Evolutionary conservation across 306 rosid species (phyloP).

Genomic region (Crotalaria pallida): DNA sequence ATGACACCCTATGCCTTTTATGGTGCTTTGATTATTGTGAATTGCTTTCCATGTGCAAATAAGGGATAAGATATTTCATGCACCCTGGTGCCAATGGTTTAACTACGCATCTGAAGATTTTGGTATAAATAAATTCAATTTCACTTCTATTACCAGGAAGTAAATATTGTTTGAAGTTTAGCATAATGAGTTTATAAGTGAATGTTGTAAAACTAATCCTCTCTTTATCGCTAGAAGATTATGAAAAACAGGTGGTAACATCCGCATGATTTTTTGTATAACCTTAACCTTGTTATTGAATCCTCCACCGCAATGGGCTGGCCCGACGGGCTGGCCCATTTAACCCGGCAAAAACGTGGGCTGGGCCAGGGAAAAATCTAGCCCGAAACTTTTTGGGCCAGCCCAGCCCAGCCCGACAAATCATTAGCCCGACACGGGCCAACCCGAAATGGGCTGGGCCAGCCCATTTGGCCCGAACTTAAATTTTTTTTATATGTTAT

Average conservation of each 20-base stretch:
- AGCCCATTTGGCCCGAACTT: too few relatives aligned
- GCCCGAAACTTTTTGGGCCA: too few relatives aligned
- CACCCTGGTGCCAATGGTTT: neutral
- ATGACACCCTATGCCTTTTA: neutral
- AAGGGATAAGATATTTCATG: constrained; percentile 9
- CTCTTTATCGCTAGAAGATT: neutral
- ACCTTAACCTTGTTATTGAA: neutral
- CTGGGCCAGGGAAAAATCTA: too few relatives aligned
- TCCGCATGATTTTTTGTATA: neutral
- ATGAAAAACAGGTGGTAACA: constrained; percentile 4
- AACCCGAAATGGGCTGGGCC: too few relatives aligned
- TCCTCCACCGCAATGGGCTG: too few relatives aligned
- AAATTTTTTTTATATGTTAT: too few relatives aligned
- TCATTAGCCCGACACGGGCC: too few relatives aligned
- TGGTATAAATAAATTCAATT: neutral
- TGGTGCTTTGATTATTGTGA: constrained; percentile 1
- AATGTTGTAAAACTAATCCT: neutral
- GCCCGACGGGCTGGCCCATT: too few relatives aligned
- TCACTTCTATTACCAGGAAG: neutral
- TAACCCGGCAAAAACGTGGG: too few relatives aligned
- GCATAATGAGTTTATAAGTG: neutral
- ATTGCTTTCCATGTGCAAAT: constrained; percentile 7
- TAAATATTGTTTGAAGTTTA: neutral
- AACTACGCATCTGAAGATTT: neutral
- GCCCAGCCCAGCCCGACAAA: too few relatives aligned